phyloP scores from a whole-genome alignment of 441 rosid genomes.

The Corymbia calophylla region DNA sequence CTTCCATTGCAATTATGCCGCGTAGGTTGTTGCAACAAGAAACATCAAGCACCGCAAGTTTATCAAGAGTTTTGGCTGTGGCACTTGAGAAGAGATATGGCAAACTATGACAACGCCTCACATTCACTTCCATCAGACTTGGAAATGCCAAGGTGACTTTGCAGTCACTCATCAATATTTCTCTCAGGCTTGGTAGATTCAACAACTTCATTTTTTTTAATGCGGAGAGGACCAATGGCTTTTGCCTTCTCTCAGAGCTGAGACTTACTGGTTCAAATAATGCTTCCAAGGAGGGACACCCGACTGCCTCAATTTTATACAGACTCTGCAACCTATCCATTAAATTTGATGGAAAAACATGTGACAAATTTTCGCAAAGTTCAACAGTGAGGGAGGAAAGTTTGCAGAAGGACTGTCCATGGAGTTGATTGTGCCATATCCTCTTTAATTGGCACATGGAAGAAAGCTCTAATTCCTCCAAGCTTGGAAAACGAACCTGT shows the following conservation, averaged over 20 bases:
- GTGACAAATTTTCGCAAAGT: not conserved
- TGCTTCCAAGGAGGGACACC: not conserved
- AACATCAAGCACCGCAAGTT: not conserved
- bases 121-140: not conserved
- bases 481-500: not conserved
- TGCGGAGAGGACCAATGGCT: not conserved
- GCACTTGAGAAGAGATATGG: not conserved
- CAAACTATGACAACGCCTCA: not conserved
- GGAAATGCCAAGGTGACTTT: not conserved
- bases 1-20: not conserved
- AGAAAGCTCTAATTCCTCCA: not conserved
- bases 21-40: rapidly evolving
- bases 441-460: not conserved
- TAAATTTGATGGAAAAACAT: not conserved
- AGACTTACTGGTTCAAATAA: not conserved
- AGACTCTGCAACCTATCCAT: not conserved
- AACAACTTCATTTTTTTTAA: rapidly evolving
- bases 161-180: not conserved
- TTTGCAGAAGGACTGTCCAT: not conserved
- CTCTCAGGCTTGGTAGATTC: not conserved
- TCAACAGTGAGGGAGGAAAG: not conserved
- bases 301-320: rapidly evolving
- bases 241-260: rapidly evolving
- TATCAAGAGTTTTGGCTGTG: rapidly evolving
- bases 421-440: not conserved